Evolutionary conservation across 106 monocot species (phyloP), one percentile per base, ranked within the genome.

Genomic region (Narthecium ossifragum): DNA sequence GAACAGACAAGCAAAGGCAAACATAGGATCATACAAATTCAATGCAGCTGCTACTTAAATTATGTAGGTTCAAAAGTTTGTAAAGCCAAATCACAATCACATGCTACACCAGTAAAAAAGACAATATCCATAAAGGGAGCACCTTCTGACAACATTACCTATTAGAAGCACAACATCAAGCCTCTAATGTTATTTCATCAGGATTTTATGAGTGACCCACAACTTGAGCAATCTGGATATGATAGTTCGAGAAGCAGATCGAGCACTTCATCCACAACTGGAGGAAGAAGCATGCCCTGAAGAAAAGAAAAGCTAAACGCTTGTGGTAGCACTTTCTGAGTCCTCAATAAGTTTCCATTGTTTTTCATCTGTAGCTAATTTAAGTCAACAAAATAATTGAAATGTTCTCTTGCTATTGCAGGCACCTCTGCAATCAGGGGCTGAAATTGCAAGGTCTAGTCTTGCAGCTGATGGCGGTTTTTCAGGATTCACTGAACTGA

Each of bases 211-310:
- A 57, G 32, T 57, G 57, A 57, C 31, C 28, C 28, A 0, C 31
- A 15, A 36, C 4, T 14, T 43, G 57, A 15, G 23, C 57, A 34
- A 34, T 57, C 57, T 22, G 57, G 57, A 57, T 57, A 33, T 34
- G 34, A 57, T 9, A 57, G 57, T 22, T 54, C 27, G 0, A 26
- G 0, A 54, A 54, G 53, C 30, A 27, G 32, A 14, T 34, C 57
- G 36, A 57, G 34, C 34, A n/a, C 34, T 20, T 34, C 57, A 57
- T 57, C 57, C 57, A 34, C 36, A 34, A 6, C 34, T 2, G 57
- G 34, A 57, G 36, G 57, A 34, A 34, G 57, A 34, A 57, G 13
- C 22, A 34, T 30, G 8, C 2, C 57, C 20, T 57, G 34, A 57
- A 18, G 18, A 18, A 14, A 23, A 15, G 25, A 23, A 32, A 18